Conservation (phyloP, 495 filamentous ascomycete species). For the Neurospora sp. region DNA sequence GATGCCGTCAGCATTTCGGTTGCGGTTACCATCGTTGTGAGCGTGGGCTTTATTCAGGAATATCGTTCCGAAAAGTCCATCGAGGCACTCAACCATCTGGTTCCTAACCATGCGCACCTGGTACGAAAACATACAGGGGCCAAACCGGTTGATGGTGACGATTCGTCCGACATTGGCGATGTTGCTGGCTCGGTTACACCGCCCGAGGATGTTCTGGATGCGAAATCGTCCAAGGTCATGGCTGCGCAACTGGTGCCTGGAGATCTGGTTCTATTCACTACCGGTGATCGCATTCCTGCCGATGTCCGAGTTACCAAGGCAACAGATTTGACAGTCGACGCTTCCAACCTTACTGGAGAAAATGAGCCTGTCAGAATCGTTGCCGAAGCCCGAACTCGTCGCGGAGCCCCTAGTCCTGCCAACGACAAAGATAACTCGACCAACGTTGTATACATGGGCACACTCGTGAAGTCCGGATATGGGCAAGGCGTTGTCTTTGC, state of each 20-base stretch:
- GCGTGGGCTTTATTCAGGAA: slow-evolving; percentile 94
- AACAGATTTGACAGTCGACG: slow-evolving; percentile 82
- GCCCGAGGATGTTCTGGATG: slow-evolving; percentile 49
- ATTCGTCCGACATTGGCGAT: slow-evolving; percentile 32
- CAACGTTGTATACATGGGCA: slow-evolving; percentile 98
- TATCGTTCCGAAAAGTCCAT: slow-evolving; percentile 96
- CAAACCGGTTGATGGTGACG: slow-evolving; percentile 17
- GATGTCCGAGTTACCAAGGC: slow-evolving; percentile 91
- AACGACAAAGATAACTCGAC: slow-evolving; percentile 25
- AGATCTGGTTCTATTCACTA: slow-evolving; percentile 85
- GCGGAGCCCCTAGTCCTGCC: slow-evolving; percentile 16
- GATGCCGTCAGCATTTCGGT: slow-evolving; percentile 92
- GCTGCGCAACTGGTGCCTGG: slow-evolving; percentile 82
- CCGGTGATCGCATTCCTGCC: slow-evolving; percentile 91
- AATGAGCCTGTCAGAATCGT: slow-evolving; percentile 83
- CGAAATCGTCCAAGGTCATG: slow-evolving; percentile 69
- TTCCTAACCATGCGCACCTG: slow-evolving; percentile 88
- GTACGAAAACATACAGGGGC: slow-evolving; percentile 49
- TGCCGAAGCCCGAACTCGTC: slow-evolving; percentile 57
- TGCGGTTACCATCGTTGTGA: slow-evolving; percentile 93
- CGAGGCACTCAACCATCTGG: slow-evolving; percentile 85
- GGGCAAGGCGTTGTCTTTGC: slow-evolving; percentile 93
- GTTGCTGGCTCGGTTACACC: slow-evolving; percentile 28
- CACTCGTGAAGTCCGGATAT: slow-evolving; percentile 89
- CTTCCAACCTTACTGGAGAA: slow-evolving; percentile 94